Conservation (phyloP, 108 stramenopile species). For the Nannochloropsis salina region DNA sequence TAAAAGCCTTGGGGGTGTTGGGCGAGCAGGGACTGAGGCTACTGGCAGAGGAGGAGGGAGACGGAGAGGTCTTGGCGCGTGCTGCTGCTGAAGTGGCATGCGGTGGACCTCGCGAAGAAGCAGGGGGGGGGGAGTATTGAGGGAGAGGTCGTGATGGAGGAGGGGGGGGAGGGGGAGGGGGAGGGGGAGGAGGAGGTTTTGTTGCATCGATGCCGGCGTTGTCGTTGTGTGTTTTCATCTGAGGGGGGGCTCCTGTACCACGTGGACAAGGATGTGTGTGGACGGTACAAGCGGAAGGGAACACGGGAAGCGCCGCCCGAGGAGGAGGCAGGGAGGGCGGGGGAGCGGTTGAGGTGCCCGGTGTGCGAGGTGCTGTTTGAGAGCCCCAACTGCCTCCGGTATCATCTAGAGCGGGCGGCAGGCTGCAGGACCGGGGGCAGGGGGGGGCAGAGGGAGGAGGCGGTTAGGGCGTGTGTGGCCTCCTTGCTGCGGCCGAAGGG, state of each 20-base stretch:
- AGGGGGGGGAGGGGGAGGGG: not conserved
- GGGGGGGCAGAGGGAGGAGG: not conserved
- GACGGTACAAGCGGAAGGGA: not conserved
- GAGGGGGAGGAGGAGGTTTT: not conserved
- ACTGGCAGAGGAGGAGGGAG: not conserved
- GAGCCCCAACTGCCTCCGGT: not conserved
- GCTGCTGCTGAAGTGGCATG: not conserved
- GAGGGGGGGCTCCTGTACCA: conserved; percentile 12
- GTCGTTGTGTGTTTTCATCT: not conserved
- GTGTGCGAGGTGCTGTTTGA: not conserved
- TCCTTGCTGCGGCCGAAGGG: not conserved
- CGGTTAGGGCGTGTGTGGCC: not conserved
- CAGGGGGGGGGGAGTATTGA: not conserved
- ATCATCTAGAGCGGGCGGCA: not conserved
- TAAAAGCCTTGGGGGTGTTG: not conserved
- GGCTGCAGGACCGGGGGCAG: not conserved
- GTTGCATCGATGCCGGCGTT: not conserved
- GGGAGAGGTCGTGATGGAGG: not conserved
- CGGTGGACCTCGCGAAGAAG: not conserved
- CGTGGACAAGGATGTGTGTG: not conserved
- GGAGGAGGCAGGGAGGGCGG: conserved; percentile 2
- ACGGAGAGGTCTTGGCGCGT: not conserved
- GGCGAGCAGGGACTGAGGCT: not conserved
- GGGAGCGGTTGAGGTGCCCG: conserved; percentile 6
- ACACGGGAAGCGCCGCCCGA: not conserved